Percentiles rank a stretch among this genome's conserved stretches.
phyloP scores from a whole-genome alignment of 1,139 yeast species.

The Yamadazyma triangularis region DNA sequence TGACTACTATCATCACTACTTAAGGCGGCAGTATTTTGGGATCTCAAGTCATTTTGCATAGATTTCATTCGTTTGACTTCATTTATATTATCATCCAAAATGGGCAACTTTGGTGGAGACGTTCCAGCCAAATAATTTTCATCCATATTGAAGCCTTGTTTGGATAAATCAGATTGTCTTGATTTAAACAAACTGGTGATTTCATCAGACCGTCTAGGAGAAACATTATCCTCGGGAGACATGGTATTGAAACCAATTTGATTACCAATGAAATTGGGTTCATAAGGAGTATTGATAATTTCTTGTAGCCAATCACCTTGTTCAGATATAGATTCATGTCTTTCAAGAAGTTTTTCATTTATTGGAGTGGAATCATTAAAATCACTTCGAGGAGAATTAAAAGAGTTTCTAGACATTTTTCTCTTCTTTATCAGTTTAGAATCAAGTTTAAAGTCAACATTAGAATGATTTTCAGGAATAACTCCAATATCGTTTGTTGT shows the following conservation, averaged over 20 bases:
- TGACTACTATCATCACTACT: not conserved
- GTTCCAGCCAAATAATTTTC: not conserved
- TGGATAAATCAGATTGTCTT: conserved; percentile 57
- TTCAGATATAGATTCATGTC: conserved; percentile 10
- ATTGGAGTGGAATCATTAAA: not conserved
- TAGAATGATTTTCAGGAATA: not conserved
- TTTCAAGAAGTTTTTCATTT: not conserved
- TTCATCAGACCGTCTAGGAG: conserved; percentile 34
- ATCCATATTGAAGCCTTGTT: too few relatives aligned
- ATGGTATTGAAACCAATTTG: not conserved
- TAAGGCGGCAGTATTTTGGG: too few relatives aligned
- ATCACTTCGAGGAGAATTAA: not conserved
- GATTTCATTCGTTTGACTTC: too few relatives aligned
- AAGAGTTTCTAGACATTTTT: not conserved
- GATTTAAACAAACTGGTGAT: conserved; percentile 53
- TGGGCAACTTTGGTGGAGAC: too few relatives aligned
- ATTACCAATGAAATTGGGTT: conserved; percentile 14
- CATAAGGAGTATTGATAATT: conserved; percentile 61
- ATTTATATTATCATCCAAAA: too few relatives aligned
- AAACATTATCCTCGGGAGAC: conserved; percentile 18
- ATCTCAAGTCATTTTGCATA: too few relatives aligned
- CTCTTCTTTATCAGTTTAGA: not conserved
- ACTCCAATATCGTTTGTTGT: not conserved
- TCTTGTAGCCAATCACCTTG: conserved; percentile 65
- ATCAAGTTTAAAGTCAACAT: not conserved